Base-by-base conservation (phyloP, 805 yeast species). In the Henningerozyma blattae region DNA sequence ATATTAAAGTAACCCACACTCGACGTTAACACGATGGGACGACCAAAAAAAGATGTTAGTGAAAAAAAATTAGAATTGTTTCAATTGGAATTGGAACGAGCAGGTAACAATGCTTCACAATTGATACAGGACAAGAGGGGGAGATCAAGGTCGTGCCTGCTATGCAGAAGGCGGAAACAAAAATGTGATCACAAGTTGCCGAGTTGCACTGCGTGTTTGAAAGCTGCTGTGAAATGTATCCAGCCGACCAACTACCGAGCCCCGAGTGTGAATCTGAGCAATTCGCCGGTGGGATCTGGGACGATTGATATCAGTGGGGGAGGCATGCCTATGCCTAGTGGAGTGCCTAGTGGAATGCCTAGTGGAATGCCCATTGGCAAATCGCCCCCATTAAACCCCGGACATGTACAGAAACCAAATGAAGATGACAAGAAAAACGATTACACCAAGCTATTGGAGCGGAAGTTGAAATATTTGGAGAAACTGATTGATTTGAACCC, bases 121-220 rank as follows among this genome's bases (percentile, higher is more conserved):
- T 35, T 57, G 24, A 35, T 56, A 20, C 44, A 45, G 19, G 74
- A 69, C 40, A 72, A 69, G 46, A 70, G 64, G 40, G 72, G 75
- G 5, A 61, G 78, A 34, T 70, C 76, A 8, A 68, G 75, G 4
- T 67, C 76, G 1, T 73, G 79, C 45, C 51, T 65, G 26, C 47
- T 72, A 16, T 73, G 79, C 38, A 75, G 72, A 42, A 67, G 68
- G 47, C 53, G 77, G 32, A 72, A 72, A 44, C 77, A 73, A 45
- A 68, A 71, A 43, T 76, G 84, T 54, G 82, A 77, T 43, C 81
- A 75, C 38, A 60, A 77, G 33, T 50, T 68, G 6, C 83, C 83
- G 4, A 63, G 72, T 31, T 76, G 84, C 45, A 71, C 82, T 5
- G 74, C 75, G 28, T 77, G 84, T 54, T 55, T 75, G 33, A 74